A percentile compares a stretch with the other conserved stretches of the same genome.
These are phyloP conservation scores for Aspergillus avenaceus DNA, from an alignment of 495 filamentous ascomycete species.

Conservation along the genomic window DNA sequence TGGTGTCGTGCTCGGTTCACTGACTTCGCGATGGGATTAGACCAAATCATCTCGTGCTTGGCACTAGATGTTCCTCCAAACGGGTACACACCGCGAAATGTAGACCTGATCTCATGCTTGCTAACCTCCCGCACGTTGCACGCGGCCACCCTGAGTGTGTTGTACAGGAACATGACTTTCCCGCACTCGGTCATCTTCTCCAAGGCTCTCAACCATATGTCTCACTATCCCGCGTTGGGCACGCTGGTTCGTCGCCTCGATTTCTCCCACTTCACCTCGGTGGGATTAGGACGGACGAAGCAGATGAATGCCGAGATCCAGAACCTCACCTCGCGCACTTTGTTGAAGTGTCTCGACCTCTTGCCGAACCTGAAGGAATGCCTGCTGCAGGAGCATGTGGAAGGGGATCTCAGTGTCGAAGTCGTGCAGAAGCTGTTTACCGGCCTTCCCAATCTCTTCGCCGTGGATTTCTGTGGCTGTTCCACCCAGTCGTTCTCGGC, in stretches of 20 bases:
- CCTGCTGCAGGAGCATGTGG: constrained; percentile 76
- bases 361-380: constrained; percentile 78
- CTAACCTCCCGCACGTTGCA: constrained; percentile 74
- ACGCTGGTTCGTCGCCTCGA: constrained; percentile 78
- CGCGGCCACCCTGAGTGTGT: constrained; percentile 67
- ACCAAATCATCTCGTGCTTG: constrained; percentile 71
- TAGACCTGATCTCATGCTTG: constrained; percentile 75
- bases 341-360: constrained; percentile 70
- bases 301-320: constrained; percentile 76
- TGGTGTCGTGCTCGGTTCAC: too few relatives aligned
- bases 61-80: constrained; percentile 74
- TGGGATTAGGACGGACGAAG: constrained; percentile 73
- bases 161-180: constrained; percentile 81
- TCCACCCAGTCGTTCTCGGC: constrained; percentile 66
- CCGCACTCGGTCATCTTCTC: constrained; percentile 83
- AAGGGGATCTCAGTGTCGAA: constrained; percentile 66
- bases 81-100: constrained; percentile 72
- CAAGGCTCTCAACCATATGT: constrained; percentile 73
- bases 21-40: too few relatives aligned
- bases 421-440: constrained; percentile 71
- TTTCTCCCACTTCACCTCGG: constrained; percentile 85
- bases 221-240: constrained; percentile 65
- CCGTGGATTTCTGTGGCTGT: constrained; percentile 77
- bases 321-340: constrained; percentile 74
- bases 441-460: constrained; percentile 61